A percentile compares a stretch with the other conserved stretches of the same genome.
phyloP scores from a whole-genome alignment of 2,329 filamentous ascomycete species.

The Diaporthe destruens region DNA sequence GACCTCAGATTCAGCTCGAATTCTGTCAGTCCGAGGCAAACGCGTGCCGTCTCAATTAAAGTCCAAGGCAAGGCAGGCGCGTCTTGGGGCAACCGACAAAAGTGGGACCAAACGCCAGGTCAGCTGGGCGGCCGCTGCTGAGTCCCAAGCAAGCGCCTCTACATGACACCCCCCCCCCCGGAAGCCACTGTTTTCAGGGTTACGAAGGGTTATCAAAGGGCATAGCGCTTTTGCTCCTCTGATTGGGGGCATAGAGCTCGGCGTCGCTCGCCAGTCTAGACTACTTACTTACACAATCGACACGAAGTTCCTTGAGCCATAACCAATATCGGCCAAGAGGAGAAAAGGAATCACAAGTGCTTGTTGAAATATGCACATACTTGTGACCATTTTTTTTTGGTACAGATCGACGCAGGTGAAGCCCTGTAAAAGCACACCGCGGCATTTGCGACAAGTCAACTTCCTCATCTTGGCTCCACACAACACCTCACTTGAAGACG shows the following conservation, averaged over 20 bases:
- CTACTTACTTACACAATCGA: no score
- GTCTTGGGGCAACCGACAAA: slow-evolving; percentile 10
- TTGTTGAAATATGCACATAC: background rate
- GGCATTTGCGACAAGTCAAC: background rate
- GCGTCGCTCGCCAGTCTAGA: background rate
- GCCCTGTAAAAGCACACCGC: background rate
- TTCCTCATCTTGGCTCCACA: background rate
- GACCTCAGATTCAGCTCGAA: background rate
- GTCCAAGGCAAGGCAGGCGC: slow-evolving; percentile 23
- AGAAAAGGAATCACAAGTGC: background rate
- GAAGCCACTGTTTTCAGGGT: background rate
- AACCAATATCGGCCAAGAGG: background rate
- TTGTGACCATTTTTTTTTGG: background rate
- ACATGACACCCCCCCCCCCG: background rate
- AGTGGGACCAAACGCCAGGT: slow-evolving; percentile 22
- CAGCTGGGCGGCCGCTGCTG: slow-evolving; percentile 22
- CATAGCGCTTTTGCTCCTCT: background rate
- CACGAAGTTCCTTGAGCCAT: no score
- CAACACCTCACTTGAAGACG: no score
- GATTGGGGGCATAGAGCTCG: no score
- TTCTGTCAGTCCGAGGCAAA: background rate
- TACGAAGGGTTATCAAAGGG: background rate
- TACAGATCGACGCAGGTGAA: background rate
- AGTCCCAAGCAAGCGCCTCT: no score
- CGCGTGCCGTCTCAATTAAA: slow-evolving; percentile 29